phyloP scores from a whole-genome alignment of 2,329 filamentous ascomycete species.

The Fusarium oligoseptatum region DNA sequence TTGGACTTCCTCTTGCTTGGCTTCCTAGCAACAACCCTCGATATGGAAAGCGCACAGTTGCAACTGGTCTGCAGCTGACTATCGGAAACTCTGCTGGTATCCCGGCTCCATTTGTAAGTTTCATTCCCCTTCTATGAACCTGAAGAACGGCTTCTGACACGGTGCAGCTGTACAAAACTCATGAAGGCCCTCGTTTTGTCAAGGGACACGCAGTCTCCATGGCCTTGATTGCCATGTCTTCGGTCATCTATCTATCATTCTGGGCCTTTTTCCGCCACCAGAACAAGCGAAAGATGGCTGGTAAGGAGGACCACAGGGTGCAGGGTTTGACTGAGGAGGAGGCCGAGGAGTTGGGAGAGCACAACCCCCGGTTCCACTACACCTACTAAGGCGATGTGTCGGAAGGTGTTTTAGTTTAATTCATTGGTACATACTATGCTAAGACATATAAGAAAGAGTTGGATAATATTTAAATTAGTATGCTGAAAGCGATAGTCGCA shows the following conservation, averaged over 20 bases:
- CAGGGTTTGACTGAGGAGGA: slow-evolving; percentile 49
- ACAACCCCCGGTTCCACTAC: slow-evolving; percentile 49
- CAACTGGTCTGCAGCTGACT: slow-evolving; percentile 72
- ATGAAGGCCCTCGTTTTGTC: slow-evolving; percentile 60
- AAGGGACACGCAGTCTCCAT: slow-evolving; percentile 65
- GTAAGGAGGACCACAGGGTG: slow-evolving; percentile 47
- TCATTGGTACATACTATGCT: neutral
- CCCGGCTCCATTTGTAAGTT: slow-evolving; percentile 67
- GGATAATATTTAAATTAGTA: neutral
- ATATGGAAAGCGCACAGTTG: slow-evolving; percentile 74
- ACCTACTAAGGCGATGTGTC: slow-evolving; percentile 38
- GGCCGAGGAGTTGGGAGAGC: slow-evolving; percentile 49
- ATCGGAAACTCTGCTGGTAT: slow-evolving; percentile 74
- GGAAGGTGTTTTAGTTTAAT: neutral
- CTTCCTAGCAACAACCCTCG: slow-evolving; percentile 70
- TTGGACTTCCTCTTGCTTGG: slow-evolving; percentile 55
- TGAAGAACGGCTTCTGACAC: neutral
- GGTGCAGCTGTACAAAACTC: slow-evolving; percentile 44
- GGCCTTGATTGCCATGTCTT: slow-evolving; percentile 60
- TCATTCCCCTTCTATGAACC: fast-evolving
- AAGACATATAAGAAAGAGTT: neutral
- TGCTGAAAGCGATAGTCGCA: neutral
- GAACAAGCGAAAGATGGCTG: slow-evolving; percentile 52
- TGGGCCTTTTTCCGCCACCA: slow-evolving; percentile 48
- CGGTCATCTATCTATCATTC: slow-evolving; percentile 56